Evolutionary conservation across 2,329 filamentous ascomycete species (phyloP), one percentile per base, ranked within the genome.

Genomic region (Lasiodiplodia sp.): DNA sequence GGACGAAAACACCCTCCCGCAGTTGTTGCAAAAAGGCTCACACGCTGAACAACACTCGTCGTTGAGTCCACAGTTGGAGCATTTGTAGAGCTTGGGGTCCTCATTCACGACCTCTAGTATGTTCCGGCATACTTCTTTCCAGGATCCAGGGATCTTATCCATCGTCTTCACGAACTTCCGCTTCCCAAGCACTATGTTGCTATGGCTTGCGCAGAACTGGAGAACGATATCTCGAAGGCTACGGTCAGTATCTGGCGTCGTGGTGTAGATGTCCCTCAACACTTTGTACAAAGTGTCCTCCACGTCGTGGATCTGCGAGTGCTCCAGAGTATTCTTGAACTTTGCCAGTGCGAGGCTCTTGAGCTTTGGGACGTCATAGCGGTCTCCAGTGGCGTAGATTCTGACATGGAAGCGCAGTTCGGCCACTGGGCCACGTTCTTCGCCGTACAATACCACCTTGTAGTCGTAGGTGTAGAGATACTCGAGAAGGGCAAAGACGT

Each of bases 321-420:
- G 16, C 18, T 52, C 23, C 49, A 23, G 8, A 23, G 73, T 28
- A 73, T 71, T 21, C 73, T 40, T 73, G 69, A 73, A 76, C 56
- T 75, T 75, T 37, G 70, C 70, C 2, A 73, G 66, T 4, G 73
- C 70, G 8, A 76, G 67, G 2, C 70, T 66, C 51, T 73, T 73
- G 21, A 77, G 69, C 0, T 73, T 73, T 10, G 53, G 63, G 11
- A 77, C 71, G 21, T 72, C 71, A 55, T 74, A 77, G 21, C 70
- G 69, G 16, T 71, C 67, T 18, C 69, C 75, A 4, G 72, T 71
- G 25, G 73, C 70, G 40, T 76, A 77, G 65, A 76, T 69, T 55
- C 69, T 70, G 8, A 73, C 72, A 53, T 77, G 74, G 38, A 75
- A 34, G 1, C 71, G 31, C 31, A 57, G 11, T 11, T 34, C 53